Evolutionary conservation across 23 red algal genomes (phyloP).

Genomic region (Gracilaria domingensis): DNA sequence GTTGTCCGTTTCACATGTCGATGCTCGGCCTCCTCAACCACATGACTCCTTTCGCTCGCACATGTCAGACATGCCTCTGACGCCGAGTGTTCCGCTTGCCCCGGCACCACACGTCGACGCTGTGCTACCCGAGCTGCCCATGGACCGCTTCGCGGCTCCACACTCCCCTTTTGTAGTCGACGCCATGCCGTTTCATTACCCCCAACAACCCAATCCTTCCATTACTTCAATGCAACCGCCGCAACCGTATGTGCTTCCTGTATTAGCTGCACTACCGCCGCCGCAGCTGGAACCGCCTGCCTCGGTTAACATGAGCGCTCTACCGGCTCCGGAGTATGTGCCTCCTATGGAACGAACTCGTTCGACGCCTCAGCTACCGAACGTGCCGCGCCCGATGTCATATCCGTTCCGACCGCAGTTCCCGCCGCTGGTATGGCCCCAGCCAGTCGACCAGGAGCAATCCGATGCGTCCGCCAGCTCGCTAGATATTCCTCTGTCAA

Average conservation of each 20-base stretch:
- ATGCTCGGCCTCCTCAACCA: not conserved
- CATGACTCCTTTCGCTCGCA: not conserved
- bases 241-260: not conserved
- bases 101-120: not conserved
- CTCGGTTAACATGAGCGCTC: not conserved
- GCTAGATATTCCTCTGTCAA: not conserved
- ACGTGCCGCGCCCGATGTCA: not conserved
- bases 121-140: conserved; percentile 8
- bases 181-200: not conserved
- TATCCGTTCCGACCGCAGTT: conserved; percentile 13
- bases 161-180: not conserved
- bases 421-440: conserved; percentile 23
- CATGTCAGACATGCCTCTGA: not conserved
- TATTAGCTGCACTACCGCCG: not conserved
- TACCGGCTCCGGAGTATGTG: not conserved
- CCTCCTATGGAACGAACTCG: not conserved
- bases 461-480: not conserved
- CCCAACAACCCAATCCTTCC: not conserved
- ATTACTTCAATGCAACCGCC: not conserved
- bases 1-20: not conserved
- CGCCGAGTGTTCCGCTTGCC: not conserved
- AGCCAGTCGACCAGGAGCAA: not conserved
- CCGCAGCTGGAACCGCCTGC: not conserved
- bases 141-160: not conserved
- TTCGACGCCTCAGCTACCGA: not conserved